Evolutionary conservation across 495 filamentous ascomycete genomes (phyloP), one percentile per base, ranked within the genome.

Genomic region (Aspergillus heteromorphus): DNA sequence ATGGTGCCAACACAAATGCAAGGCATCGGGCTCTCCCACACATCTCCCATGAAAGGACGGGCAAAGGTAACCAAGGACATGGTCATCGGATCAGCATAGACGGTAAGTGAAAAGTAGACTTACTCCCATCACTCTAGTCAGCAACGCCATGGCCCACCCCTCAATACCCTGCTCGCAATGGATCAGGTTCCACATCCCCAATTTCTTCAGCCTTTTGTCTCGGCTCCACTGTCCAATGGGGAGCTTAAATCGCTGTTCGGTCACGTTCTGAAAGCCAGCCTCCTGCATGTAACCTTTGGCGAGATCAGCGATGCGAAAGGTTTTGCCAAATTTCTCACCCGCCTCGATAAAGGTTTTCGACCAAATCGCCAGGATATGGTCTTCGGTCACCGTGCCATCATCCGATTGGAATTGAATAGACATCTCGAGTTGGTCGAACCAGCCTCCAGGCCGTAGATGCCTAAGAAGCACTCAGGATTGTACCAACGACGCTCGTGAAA

Each of bases 171-270:
- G 73, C 41, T 85, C 66, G 14, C 85, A 83, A 58, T 86, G 79
- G 2, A 83, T 57, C 36, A 82, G 60, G 48, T 86, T 83, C 42
- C 78, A 83, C 54, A 75, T 71, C 58, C 86, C 86, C 19, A 88
- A 80, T 55, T 79, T 77, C 63, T 85, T 87, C 60, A 87, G 61
- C 19, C 75, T 73, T 41, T 75, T 77, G 54, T 87, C 83, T 60
- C 72, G 80, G 21, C 83, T 74, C 86, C 86, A 89, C 1, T 77
- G 74, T 1, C 84, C 84, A 48, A 86, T 73, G 5, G 85, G 86
- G 53, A 86, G 69, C 49, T 86, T 83, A 56, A 81, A 82, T 10
- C 77, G 68, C 14, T 65, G 69, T 57, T 86, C 80, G 17, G 74
- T 73, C 16, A 86, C 75, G 49, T 86, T 81, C 21, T 75, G 64